Percentiles rank a stretch among this genome's conserved stretches.
These are phyloP conservation scores for Gilbertella persicaria DNA, from an alignment of 371 early-diverging fungal species.

Conservation along the genomic window DNA sequence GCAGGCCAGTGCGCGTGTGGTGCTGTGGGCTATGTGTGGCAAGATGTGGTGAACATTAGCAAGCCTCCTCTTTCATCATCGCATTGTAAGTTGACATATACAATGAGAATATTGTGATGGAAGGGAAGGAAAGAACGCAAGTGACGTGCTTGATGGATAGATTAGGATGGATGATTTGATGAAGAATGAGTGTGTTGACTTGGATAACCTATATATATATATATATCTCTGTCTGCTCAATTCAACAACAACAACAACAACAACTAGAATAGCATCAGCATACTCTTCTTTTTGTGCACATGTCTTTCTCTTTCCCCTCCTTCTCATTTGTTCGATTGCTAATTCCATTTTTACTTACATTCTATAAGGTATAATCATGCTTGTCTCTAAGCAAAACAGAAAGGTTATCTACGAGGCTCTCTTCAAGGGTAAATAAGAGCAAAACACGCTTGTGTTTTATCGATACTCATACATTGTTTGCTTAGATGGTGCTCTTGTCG, in stretches of 20 bases:
- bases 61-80: constrained; percentile 38
- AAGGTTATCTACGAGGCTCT: constrained; percentile 91
- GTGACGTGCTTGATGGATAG: constrained; percentile 2
- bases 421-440: constrained; percentile 75
- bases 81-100: constrained; percentile 30
- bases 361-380: constrained; percentile 66
- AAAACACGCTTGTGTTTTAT: not conserved
- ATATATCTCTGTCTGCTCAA: too few species aligned
- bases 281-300: too few species aligned
- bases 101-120: constrained; percentile 6
- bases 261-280: too few species aligned
- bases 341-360: not conserved
- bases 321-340: too few species aligned
- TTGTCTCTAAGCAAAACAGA: constrained; percentile 93
- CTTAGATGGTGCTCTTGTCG: constrained; percentile 96
- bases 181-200: too few species aligned
- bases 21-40: constrained; percentile 1
- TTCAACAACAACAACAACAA: too few species aligned
- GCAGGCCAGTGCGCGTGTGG: not conserved
- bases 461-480: constrained; percentile 25
- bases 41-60: constrained; percentile 10
- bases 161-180: too few species aligned
- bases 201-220: too few species aligned
- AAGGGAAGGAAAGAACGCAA: constrained; percentile 2
- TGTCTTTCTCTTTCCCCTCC: too few species aligned